Percentiles rank a stretch among this genome's conserved stretches.
These are phyloP conservation scores for Cercospora sp. DNA, from an alignment of 2,329 filamentous ascomycete species.

Conservation along the genomic window DNA sequence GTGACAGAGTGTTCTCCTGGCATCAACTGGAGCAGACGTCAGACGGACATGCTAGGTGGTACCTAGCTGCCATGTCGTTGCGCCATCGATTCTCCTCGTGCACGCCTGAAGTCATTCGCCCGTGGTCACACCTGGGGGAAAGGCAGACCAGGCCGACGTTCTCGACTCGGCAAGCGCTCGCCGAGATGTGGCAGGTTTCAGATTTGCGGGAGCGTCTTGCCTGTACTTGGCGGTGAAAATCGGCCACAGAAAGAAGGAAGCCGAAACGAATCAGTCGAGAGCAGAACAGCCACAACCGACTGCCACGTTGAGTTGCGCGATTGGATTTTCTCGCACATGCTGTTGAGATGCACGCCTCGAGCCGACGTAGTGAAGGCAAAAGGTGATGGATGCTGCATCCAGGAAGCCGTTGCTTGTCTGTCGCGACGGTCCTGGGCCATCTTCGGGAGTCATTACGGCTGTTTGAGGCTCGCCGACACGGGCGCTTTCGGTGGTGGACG, in stretches of 20 bases:
- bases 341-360: background rate
- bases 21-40: no score
- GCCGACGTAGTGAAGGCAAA: background rate
- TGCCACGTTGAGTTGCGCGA: background rate
- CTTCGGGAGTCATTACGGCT: constrained; percentile 6
- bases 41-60: background rate
- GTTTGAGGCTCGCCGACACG: constrained; percentile 1
- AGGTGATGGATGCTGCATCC: background rate
- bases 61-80: background rate
- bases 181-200: background rate
- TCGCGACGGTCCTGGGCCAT: background rate
- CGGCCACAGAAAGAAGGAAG: background rate
- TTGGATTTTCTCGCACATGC: background rate
- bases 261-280: background rate
- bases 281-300: background rate
- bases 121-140: background rate
- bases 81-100: background rate
- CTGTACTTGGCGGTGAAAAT: background rate
- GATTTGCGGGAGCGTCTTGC: background rate
- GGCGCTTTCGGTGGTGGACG: background rate
- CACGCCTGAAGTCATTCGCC: background rate
- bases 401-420: background rate
- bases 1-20: no score
- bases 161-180: background rate
- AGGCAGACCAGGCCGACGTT: background rate